A percentile compares a stretch with the other conserved stretches of the same genome.
Evolutionary conservation across 257 asterid species (phyloP).

Genomic region (Solanum ossicruentum): DNA sequence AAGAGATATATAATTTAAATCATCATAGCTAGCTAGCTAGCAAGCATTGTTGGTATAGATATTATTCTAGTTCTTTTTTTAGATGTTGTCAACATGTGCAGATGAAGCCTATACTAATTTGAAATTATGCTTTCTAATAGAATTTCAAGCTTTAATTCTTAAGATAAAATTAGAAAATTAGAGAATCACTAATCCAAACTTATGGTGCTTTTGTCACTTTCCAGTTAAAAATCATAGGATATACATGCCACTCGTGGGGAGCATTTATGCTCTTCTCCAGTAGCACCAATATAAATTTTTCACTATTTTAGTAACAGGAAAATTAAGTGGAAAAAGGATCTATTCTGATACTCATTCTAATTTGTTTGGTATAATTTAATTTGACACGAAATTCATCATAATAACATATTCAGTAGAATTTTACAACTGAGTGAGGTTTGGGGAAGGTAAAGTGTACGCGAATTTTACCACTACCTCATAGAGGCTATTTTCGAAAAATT

Average conservation of each 20-base stretch:
- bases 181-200: not conserved
- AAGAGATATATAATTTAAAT: not conserved
- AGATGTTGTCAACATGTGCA: not conserved
- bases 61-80: not conserved
- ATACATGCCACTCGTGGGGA: constrained; percentile 14
- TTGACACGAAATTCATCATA: not conserved
- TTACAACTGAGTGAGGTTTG: no score
- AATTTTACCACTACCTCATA: no score
- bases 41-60: not conserved
- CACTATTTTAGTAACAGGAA: not conserved
- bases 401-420: no score
- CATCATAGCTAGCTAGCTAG: not conserved
- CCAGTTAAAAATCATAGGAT: not conserved
- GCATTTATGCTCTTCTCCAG: constrained; percentile 23
- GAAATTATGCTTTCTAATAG: not conserved
- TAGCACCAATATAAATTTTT: not conserved
- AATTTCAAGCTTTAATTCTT: not conserved
- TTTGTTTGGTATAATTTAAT: not conserved
- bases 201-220: not conserved
- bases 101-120: not conserved
- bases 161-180: not conserved
- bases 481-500: no score
- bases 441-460: no score
- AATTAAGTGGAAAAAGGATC: not conserved
- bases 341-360: not conserved